These are phyloP conservation scores for Ustilago loliicola DNA, from an alignment of 1,284 basidiomycete genomes.

Conservation along the genomic window DNA sequence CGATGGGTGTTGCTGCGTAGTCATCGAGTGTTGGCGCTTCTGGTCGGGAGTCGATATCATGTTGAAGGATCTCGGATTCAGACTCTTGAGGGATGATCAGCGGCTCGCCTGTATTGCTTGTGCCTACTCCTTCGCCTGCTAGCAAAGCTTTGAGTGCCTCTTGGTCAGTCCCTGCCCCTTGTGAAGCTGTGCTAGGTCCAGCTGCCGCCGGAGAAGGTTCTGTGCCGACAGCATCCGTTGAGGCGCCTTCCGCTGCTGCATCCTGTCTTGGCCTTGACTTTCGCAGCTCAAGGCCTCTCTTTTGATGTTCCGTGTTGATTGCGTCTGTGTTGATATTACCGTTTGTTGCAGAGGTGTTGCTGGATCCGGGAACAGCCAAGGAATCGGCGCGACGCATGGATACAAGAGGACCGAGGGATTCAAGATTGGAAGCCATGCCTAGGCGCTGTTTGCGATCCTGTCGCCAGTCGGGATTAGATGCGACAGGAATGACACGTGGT, in stretches of 20 bases:
- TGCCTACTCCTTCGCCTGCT: constrained; percentile 21
- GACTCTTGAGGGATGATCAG: constrained; percentile 53
- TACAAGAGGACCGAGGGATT: constrained; percentile 43
- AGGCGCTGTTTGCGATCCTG: constrained; percentile 61
- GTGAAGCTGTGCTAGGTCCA: not conserved
- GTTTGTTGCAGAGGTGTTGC: not conserved
- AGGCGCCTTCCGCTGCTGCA: not conserved
- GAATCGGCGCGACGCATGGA: constrained; percentile 38
- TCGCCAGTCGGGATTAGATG: constrained; percentile 58
- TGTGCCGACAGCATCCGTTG: not conserved
- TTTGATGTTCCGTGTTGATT: constrained; percentile 53
- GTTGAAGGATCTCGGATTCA: constrained; percentile 58
- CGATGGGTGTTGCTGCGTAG: constrained; percentile 90
- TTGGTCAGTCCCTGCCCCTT: constrained; percentile 25
- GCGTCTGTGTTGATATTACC: constrained; percentile 12
- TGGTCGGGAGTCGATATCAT: constrained; percentile 63
- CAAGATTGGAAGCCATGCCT: constrained; percentile 46
- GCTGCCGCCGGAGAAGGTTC: constrained; percentile 4
- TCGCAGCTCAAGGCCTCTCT: constrained; percentile 49
- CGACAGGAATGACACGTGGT: constrained; percentile 51
- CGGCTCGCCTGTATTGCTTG: not conserved
- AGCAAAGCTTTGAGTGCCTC: constrained; percentile 57
- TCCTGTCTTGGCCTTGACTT: constrained; percentile 4
- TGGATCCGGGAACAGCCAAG: constrained; percentile 15
- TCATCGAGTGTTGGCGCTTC: constrained; percentile 79